Evolutionary conservation across 306 rosid genomes (phyloP).

Genomic region (Gastrolobium villosum): DNA sequence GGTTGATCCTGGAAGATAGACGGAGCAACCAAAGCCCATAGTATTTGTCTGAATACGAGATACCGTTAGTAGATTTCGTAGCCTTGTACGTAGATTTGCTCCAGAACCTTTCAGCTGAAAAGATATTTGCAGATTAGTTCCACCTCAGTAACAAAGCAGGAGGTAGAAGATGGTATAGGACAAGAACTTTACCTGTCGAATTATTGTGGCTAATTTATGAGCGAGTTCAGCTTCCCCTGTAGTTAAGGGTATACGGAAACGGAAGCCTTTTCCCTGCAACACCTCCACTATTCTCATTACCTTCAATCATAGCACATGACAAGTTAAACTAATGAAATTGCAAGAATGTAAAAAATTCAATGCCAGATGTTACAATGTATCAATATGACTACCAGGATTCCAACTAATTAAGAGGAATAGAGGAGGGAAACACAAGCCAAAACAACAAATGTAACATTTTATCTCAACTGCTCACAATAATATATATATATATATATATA

Average conservation of each 20-base stretch:
- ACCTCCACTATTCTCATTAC: constrained; percentile 92
- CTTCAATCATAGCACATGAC: constrained; percentile 52
- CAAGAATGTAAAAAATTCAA: background rate
- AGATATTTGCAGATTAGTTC: constrained; percentile 46
- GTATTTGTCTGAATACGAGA: constrained; percentile 71
- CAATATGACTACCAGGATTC: constrained; percentile 20
- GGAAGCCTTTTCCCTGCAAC: constrained; percentile 89
- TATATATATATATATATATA: too few relatives aligned
- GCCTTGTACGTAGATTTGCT: constrained; percentile 81
- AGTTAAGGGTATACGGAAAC: constrained; percentile 85
- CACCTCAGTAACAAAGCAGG: constrained; percentile 14
- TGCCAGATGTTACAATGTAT: background rate
- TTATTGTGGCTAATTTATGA: constrained; percentile 86
- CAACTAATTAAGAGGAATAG: background rate
- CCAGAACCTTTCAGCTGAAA: constrained; percentile 94
- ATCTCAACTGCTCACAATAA: background rate
- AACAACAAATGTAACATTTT: background rate
- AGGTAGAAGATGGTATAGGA: constrained; percentile 4
- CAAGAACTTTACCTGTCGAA: constrained; percentile 73
- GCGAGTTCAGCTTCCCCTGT: constrained; percentile 95
- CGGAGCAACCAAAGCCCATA: constrained; percentile 59
- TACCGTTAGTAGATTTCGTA: constrained; percentile 64
- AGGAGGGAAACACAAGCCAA: background rate
- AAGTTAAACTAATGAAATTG: background rate
- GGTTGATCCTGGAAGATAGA: constrained; percentile 75